Evolutionary conservation across 2,329 filamentous ascomycete species (phyloP), one percentile per base, ranked within the genome.

Genomic region (Berkeleyomyces basicola): DNA sequence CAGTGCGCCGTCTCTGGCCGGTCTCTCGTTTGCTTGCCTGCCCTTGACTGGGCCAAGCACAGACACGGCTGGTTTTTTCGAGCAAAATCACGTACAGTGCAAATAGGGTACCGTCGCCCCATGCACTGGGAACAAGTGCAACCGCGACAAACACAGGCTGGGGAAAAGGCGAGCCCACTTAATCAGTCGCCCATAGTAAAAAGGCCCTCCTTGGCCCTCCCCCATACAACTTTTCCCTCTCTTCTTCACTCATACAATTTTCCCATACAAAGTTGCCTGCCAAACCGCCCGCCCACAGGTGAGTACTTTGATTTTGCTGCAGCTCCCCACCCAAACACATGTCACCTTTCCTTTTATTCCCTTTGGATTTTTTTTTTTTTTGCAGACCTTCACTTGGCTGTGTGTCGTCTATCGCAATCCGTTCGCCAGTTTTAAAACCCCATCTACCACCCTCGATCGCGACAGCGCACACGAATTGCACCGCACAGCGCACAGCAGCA

Each of bases 111-210:
- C 14, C 36, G 33, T 33, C 36, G 47, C 58, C 16, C 33, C 9
- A 51, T 31, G 47, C 31, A 42, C 40, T 42, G 40, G 40, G 40
- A 7, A 42, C 7, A 42, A 42, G 40, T 60, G 61, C 61, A 9
- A 59, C 51, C 62, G 61, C 64, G 64, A 65, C 64, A 65, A 65
- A 65, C 51, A 58, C 57, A 31, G 47, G 23, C 47, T 51, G 42
- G 14, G 31, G 37, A 31, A 55, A 42, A 61, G 61, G 57, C 55
- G 47, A 57, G 7, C 71, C 71, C 74, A 71, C 77, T 74, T 79
- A 82, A 82, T 82, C 79, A 82, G 77, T 78, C 78, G 73, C 77
- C 77, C 79, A 79, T 79, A 81, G 79, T 82, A 82, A 83, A 83
- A 83, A 82, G 79, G 78, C 76, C 23, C 76, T 75, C 75, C 75